phyloP scores from a whole-genome alignment of 2,329 filamentous ascomycete genomes.

The Diplodia seriata region DNA sequence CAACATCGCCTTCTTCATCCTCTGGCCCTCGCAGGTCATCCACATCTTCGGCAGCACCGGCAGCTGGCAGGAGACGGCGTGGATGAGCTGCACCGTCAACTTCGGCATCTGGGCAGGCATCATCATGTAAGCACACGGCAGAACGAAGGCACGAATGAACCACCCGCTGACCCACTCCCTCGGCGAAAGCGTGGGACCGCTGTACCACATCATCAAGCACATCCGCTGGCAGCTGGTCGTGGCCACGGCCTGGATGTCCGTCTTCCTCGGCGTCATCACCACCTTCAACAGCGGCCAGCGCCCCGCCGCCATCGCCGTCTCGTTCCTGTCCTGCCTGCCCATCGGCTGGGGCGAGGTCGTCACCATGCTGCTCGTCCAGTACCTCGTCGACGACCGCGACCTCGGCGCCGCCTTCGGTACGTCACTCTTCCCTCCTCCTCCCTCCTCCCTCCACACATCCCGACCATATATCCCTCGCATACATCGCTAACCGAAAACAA shows the following conservation, averaged over 20 bases:
- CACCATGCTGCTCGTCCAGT: slow-evolving; percentile 35
- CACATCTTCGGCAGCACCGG: slow-evolving; percentile 26
- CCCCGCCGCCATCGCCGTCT: slow-evolving; percentile 33
- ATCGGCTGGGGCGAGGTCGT: slow-evolving; percentile 38
- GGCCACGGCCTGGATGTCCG: slow-evolving; percentile 36
- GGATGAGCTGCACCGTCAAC: slow-evolving; percentile 41
- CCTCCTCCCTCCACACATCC: too few relatives aligned
- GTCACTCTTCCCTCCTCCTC: too few relatives aligned
- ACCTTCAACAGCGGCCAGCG: slow-evolving; percentile 34
- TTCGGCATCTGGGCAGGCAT: slow-evolving; percentile 45
- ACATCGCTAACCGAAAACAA: too few relatives aligned
- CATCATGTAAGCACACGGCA: slow-evolving; percentile 29
- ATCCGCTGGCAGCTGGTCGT: slow-evolving; percentile 36
- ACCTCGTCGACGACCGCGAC: slow-evolving; percentile 35
- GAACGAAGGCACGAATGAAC: too few relatives aligned
- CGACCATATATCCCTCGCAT: too few relatives aligned
- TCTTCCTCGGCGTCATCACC: slow-evolving; percentile 36
- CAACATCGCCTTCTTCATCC: slow-evolving; percentile 42
- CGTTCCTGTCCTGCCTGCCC: slow-evolving; percentile 34
- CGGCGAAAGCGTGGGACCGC: slow-evolving; percentile 32
- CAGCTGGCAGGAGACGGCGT: slow-evolving; percentile 40
- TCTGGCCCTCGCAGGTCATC: slow-evolving; percentile 42
- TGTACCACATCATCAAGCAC: slow-evolving; percentile 40
- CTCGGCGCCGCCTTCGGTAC: slow-evolving; percentile 36
- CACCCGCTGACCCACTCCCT: too few relatives aligned